Base-by-base conservation (phyloP, 1,139 yeast genomes). In the Protomyces lactucae-debilis region DNA sequence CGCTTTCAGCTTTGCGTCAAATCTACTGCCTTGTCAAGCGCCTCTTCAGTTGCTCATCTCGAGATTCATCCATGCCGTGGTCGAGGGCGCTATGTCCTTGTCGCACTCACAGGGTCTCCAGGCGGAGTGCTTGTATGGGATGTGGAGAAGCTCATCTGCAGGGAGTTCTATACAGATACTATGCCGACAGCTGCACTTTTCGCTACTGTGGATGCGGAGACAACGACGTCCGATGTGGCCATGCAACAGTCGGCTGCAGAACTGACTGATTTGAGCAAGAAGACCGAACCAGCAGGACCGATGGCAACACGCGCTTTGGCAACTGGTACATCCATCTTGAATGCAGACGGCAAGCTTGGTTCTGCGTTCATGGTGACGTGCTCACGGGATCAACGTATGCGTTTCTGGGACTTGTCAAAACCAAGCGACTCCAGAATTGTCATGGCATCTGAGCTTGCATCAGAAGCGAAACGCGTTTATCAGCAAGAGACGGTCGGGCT, bases 101-200 rank as follows among this genome's bases (percentile, higher is more conserved):
- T 88, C 59, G 78, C 83, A 18, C 95, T 93, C 0, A 96, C 95
- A 0, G 82, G 84, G 5, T 80, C 79, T 8, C 64, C 65, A 12
- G 76, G 84, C 0, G 87, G 86, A 68, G 79, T 87, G 9, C 81
- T 88, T 0, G 79, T 89, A 0, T 89, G 96, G 96, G 95, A 88
- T 72, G 77, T 89, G 10, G 85, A 89, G 21, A 18, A 60, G 60
- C 23, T 57, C 65, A 32, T 64, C 52, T 52, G 68, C 32, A 64
- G 46, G 61, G 57, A 46, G 64, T 61, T 53, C 61, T 66, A 21
- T 60, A 43, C 48, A 5, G 23, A 18, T n/a, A 6, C 12, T 12
- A 5, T 43, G 25, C 25, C 48, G 14, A n/a, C 23, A 21, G 48
- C 45, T 1, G 53, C 60, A 28, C 32, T 23, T 2, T 59, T 39